Base-by-base conservation (phyloP, 2,329 filamentous ascomycete genomes). In the Microdochium paspali region DNA sequence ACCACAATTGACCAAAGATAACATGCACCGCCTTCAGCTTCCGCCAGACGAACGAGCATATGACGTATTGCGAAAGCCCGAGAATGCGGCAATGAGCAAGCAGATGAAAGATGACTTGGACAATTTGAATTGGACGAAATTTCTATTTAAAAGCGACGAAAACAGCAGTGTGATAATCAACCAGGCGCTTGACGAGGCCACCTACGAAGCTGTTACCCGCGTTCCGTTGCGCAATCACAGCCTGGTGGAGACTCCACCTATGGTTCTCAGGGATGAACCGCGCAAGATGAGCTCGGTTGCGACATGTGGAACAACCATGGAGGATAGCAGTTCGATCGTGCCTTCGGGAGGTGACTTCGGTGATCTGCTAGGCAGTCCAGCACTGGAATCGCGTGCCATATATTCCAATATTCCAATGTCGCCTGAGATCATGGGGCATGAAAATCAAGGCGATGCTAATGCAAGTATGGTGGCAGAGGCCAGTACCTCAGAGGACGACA, bases 391-490 rank as follows among this genome's bases (percentile, higher is more conserved):
- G 10, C 26, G 31, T 23, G 26, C 15, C 13, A 44, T 24, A 10
- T 43, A 43, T 6, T 57, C 53, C 44, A 55, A 54, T 39, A 25
- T 52, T 20, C 26, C 35, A 21, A 7, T 21, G 12, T 40, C 35
- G 35, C 18, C 35, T 7, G 6, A 15, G 35, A n/a, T n/a, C n/a
- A n/a, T n/a, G n/a, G n/a, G n/a, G n/a, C 6, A 20, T 40, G 13
- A 7, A 5, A 6, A 7, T 21, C 9, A 6, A 21, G 23, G 35
- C 23, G 15, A 21, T 53, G 51, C 21, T 57, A 52, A 13, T 44
- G 46, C n/a, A 53, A 53, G 7, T 55, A 56, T 45, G 48, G 50
- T 15, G 45, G 21, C 12, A n/a, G 43, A 35, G 32, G 32, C 15
- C 40, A 47, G n/a, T 39, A 44, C 7, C 46, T 45, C 31, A 30